phyloP scores from a whole-genome alignment of 352 stramenopile species.

The Phytopythium boreale region DNA sequence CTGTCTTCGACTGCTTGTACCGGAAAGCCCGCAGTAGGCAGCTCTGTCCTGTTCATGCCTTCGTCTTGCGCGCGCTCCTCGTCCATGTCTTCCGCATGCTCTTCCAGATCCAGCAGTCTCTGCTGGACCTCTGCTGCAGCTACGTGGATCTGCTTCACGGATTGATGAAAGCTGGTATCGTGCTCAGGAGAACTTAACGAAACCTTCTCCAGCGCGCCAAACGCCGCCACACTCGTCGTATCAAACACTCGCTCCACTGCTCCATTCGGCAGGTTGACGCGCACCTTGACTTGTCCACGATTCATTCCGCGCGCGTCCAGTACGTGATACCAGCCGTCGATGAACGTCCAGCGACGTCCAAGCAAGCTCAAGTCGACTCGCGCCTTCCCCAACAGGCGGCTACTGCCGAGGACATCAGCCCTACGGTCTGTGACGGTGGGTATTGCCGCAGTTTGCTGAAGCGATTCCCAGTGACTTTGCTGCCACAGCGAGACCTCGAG shows the following conservation, averaged over 20 bases:
- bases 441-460: background rate
- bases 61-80: too few relatives aligned
- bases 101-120: background rate
- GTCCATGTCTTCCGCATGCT: too few relatives aligned
- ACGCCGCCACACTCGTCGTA: background rate
- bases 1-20: background rate
- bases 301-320: constrained; percentile 18
- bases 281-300: constrained; percentile 26
- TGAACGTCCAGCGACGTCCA: constrained; percentile 13
- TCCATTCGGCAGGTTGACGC: constrained; percentile 8
- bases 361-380: constrained; percentile 27
- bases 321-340: constrained; percentile 34
- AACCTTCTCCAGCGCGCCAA: too few relatives aligned
- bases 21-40: too few relatives aligned
- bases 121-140: background rate
- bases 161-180: background rate
- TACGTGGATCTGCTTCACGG: background rate
- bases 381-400: constrained; percentile 15
- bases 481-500: constrained; percentile 10
- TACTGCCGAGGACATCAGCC: background rate
- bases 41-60: background rate
- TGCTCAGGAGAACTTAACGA: background rate
- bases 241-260: background rate
- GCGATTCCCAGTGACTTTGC: background rate
- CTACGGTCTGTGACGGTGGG: too few relatives aligned